Evolutionary conservation across 495 filamentous ascomycete species (phyloP).

Genomic region (Cairneyella variabilis): DNA sequence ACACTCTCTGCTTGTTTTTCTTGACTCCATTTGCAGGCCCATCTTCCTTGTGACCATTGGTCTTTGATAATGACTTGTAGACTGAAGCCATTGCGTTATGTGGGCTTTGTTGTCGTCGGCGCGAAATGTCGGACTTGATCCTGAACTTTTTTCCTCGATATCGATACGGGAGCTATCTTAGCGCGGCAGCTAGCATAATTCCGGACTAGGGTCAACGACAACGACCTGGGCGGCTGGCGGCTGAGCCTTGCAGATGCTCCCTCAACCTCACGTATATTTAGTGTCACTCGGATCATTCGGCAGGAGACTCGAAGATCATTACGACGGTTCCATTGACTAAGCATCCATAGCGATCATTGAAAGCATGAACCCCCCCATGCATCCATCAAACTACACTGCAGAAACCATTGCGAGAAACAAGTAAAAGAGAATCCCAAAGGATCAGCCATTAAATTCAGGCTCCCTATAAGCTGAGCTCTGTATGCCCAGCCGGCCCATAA

Average conservation of each 20-base stretch:
- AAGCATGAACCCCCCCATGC: slow-evolving; percentile 31
- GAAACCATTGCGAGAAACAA: slow-evolving; percentile 27
- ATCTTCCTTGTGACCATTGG: slow-evolving; percentile 35
- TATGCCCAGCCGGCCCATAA: slow-evolving; percentile 21
- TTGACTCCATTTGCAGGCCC: slow-evolving; percentile 42
- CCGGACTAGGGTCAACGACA: too few species aligned
- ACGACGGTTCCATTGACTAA: slow-evolving; percentile 19
- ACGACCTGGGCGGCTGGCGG: too few species aligned
- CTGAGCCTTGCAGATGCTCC: too few species aligned
- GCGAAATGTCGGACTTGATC: slow-evolving; percentile 12
- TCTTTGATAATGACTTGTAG: slow-evolving; percentile 87
- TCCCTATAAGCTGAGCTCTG: background rate
- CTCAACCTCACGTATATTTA: too few species aligned
- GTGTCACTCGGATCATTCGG: too few species aligned
- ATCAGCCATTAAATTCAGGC: background rate
- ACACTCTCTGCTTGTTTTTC: slow-evolving; percentile 72
- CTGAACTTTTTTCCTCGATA: slow-evolving; percentile 17
- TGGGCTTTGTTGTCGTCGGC: slow-evolving; percentile 1
- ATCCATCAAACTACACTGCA: slow-evolving; percentile 21
- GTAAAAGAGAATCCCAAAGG: slow-evolving; percentile 32
- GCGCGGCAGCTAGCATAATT: too few species aligned
- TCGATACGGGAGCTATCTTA: slow-evolving; percentile 13
- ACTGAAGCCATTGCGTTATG: slow-evolving; percentile 78
- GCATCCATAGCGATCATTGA: slow-evolving; percentile 22
- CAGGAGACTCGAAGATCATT: too few species aligned